A percentile compares a stretch with the other conserved stretches of the same genome.
phyloP scores from a whole-genome alignment of 345 rosid species.

The Camelina sativa region DNA sequence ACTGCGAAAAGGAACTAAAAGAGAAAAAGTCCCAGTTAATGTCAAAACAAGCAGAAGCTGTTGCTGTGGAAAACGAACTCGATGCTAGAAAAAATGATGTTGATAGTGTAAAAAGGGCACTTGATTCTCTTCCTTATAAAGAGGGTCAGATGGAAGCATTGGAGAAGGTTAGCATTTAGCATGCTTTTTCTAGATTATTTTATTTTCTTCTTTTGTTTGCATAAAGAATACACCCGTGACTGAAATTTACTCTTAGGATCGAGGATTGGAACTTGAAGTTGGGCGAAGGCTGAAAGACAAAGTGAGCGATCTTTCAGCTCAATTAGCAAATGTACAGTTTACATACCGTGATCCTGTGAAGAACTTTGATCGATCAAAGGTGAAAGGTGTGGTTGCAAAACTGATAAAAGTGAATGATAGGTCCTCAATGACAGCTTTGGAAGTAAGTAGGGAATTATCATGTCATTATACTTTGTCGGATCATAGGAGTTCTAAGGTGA shows the following conservation, averaged over 20 bases:
- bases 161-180: slow-evolving; percentile 62
- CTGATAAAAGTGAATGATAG: slow-evolving; percentile 83
- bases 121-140: slow-evolving; percentile 66
- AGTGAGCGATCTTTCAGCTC: slow-evolving; percentile 68
- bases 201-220: neutral
- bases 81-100: slow-evolving; percentile 65
- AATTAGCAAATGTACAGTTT: slow-evolving; percentile 82
- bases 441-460: slow-evolving; percentile 51
- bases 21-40: slow-evolving; percentile 69
- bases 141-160: slow-evolving; percentile 90
- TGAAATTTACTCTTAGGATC: slow-evolving; percentile 57
- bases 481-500: slow-evolving; percentile 13
- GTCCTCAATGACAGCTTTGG: slow-evolving; percentile 89
- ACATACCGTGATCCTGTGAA: slow-evolving; percentile 77
- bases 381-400: slow-evolving; percentile 95
- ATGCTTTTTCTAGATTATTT: slow-evolving; percentile 8
- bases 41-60: slow-evolving; percentile 84
- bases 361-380: slow-evolving; percentile 85
- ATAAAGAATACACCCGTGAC: slow-evolving; percentile 25
- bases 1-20: slow-evolving; percentile 80
- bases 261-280: slow-evolving; percentile 62
- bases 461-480: slow-evolving; percentile 21
- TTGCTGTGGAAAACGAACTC: slow-evolving; percentile 72
- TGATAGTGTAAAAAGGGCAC: slow-evolving; percentile 52
- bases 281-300: slow-evolving; percentile 80